phyloP scores from a whole-genome alignment of 768 basidiomycete genomes.

The Auricularia sp. region DNA sequence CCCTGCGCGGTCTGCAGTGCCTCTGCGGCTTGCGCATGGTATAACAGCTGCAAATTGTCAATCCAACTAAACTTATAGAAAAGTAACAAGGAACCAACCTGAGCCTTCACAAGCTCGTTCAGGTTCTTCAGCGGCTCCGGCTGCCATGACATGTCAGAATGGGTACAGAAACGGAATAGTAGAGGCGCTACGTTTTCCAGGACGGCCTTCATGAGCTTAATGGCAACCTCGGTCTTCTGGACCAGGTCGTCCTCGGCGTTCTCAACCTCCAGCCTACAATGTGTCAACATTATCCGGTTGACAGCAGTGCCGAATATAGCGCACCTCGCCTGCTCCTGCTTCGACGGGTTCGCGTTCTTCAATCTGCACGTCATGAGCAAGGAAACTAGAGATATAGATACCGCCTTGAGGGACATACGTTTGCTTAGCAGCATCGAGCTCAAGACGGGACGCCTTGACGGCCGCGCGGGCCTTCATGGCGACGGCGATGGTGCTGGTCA shows the following conservation, averaged over 20 bases:
- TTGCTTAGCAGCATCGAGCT: conserved; percentile 87
- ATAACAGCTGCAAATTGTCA: conserved; percentile 43
- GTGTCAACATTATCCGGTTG: background rate
- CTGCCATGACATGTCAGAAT: conserved; percentile 27
- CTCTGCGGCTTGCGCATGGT: conserved; percentile 68
- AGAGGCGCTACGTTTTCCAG: conserved; percentile 55
- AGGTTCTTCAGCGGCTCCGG: conserved; percentile 94
- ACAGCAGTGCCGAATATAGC: background rate
- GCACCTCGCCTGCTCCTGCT: conserved; percentile 77
- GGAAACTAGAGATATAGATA: background rate
- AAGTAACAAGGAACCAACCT: conserved; percentile 28
- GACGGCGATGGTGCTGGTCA: conserved; percentile 72
- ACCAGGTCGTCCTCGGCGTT: conserved; percentile 94
- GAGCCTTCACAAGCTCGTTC: conserved; percentile 85
- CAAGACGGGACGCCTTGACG: conserved; percentile 67
- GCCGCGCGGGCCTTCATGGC: conserved; percentile 90
- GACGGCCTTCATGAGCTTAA: conserved; percentile 95
- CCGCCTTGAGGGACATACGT: conserved; percentile 35
- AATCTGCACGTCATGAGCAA: conserved; percentile 34
- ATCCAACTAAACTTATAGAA: background rate
- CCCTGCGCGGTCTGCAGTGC: conserved; percentile 73
- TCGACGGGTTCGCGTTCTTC: conserved; percentile 63
- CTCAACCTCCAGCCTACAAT: conserved; percentile 62
- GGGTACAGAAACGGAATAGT: background rate
- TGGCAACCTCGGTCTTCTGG: conserved; percentile 95